Evolutionary conservation across 306 rosid genomes (phyloP).

Genomic region (Crotalaria pallida): DNA sequence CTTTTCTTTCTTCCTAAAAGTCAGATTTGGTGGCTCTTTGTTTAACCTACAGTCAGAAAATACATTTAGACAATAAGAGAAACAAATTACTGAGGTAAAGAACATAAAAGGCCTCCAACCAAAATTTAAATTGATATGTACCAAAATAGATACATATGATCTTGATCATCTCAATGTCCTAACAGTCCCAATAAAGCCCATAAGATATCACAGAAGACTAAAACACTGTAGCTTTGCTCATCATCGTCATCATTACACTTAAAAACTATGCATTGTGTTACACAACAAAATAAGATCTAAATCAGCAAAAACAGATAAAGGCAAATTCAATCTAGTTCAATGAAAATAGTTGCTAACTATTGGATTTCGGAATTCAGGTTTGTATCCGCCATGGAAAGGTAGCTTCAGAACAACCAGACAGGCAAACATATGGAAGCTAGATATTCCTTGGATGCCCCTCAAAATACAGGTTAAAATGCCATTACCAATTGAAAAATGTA

Average conservation of each 20-base stretch:
- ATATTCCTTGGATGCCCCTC: background rate
- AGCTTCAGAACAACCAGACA: background rate
- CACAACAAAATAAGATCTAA: background rate
- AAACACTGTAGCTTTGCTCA: background rate
- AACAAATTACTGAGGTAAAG: background rate
- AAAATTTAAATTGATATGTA: background rate
- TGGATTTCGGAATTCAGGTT: background rate
- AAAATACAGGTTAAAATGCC: background rate
- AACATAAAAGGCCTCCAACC: background rate
- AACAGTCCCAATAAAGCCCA: background rate
- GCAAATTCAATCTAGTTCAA: background rate
- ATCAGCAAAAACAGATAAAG: background rate
- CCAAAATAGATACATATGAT: background rate
- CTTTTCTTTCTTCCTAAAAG: constrained; percentile 93
- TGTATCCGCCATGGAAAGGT: background rate
- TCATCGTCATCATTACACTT: background rate
- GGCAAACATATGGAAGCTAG: background rate
- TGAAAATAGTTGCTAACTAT: background rate
- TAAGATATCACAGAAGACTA: background rate
- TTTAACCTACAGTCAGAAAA: constrained; percentile 61
- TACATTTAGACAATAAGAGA: background rate
- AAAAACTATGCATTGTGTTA: background rate
- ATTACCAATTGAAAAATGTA: background rate
- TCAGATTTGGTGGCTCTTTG: constrained; percentile 91
- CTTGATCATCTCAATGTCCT: background rate